These are phyloP conservation scores for Dryadomyces quercus-mongolicae DNA, from an alignment of 2,329 filamentous ascomycete genomes.

Conservation along the genomic window DNA sequence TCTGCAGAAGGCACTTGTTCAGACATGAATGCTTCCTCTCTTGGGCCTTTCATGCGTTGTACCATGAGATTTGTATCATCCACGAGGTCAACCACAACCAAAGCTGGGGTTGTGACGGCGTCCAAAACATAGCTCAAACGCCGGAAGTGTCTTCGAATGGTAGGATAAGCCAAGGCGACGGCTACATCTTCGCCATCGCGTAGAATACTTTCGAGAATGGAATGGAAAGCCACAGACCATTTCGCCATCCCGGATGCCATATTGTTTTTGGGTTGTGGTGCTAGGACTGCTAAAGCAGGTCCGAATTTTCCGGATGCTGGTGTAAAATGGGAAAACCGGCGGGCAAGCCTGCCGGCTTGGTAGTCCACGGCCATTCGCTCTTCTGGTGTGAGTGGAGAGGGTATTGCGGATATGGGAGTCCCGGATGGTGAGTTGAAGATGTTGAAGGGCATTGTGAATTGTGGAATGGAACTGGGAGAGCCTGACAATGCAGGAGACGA, in stretches of 20 bases:
- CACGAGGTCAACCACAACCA: constrained; percentile 42
- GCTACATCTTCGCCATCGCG: constrained; percentile 49
- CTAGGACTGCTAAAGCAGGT: constrained; percentile 25
- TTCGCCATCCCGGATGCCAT: constrained; percentile 15
- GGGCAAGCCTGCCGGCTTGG: constrained; percentile 33
- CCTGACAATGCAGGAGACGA: background rate
- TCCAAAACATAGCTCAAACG: constrained; percentile 38
- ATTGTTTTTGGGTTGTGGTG: background rate
- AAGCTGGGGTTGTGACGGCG: constrained; percentile 34
- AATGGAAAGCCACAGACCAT: constrained; percentile 46
- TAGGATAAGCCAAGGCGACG: constrained; percentile 43
- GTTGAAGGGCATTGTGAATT: constrained; percentile 20
- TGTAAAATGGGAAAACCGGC: constrained; percentile 28
- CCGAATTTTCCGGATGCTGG: constrained; percentile 39
- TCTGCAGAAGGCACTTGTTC: background rate
- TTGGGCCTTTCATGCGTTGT: background rate
- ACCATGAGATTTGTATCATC: constrained; percentile 39
- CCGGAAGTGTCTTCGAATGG: constrained; percentile 38
- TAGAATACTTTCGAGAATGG: constrained; percentile 41
- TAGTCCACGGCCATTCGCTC: constrained; percentile 29
- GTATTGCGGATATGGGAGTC: constrained; percentile 23
- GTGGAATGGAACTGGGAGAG: background rate
- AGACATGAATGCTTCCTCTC: background rate
- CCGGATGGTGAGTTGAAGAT: constrained; percentile 27
- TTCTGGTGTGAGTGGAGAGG: constrained; percentile 18